These are phyloP conservation scores for Eucalyptus pauciflora DNA, from an alignment of 345 rosid species.

Conservation along the genomic window DNA sequence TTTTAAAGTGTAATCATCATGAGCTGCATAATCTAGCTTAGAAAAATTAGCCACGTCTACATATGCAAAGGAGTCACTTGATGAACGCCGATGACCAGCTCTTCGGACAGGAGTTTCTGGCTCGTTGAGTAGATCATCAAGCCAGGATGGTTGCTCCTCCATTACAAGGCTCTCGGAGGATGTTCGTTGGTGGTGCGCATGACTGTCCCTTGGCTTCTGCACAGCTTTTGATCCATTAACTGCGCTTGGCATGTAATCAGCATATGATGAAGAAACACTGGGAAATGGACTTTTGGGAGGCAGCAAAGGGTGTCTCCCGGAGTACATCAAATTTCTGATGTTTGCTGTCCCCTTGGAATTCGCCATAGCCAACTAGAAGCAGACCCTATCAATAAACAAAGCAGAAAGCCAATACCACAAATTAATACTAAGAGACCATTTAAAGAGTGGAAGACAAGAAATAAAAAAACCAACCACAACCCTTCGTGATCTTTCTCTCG, in stretches of 20 bases:
- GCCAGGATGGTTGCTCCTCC: constrained; percentile 99
- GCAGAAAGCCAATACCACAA: neutral
- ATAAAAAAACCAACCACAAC: neutral
- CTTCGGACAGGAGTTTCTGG: constrained; percentile 85
- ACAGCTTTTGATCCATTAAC: constrained; percentile 50
- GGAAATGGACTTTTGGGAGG: constrained; percentile 97
- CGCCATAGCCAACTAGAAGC: constrained; percentile 37
- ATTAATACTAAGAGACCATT: neutral
- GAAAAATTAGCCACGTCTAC: constrained; percentile 51
- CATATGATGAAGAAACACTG: constrained; percentile 44
- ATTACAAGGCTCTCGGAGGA: constrained; percentile 75
- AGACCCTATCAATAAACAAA: constrained; percentile 11
- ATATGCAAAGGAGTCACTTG: constrained; percentile 95
- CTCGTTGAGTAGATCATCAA: constrained; percentile 96
- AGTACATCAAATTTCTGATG: constrained; percentile 49
- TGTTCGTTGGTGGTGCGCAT: constrained; percentile 69
- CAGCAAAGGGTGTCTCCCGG: constrained; percentile 74
- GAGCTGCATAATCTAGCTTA: constrained; percentile 45
- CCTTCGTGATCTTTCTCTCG: neutral
- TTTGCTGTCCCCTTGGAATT: constrained; percentile 73
- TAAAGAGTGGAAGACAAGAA: neutral
- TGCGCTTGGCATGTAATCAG: constrained; percentile 49
- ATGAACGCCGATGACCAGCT: constrained; percentile 95
- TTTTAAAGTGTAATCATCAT: constrained; percentile 45
- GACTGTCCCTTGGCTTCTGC: constrained; percentile 60